These are phyloP conservation scores for Immersiella caudata DNA, from an alignment of 495 filamentous ascomycete genomes.

Conservation along the genomic window DNA sequence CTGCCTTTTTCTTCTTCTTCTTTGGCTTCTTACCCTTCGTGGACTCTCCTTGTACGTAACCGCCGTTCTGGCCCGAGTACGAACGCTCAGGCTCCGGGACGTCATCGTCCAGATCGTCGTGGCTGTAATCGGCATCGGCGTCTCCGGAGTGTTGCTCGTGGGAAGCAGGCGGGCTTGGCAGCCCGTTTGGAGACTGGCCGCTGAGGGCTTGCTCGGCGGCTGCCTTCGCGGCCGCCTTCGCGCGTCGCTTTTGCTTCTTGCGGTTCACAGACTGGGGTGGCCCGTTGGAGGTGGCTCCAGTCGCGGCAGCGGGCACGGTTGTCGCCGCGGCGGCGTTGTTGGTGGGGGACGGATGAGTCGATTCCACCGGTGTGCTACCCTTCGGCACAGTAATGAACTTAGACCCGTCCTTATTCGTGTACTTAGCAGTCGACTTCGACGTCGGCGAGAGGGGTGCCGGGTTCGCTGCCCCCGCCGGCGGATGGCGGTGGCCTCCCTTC, in stretches of 20 bases:
- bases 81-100: not conserved
- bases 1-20: constrained; percentile 52
- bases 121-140: constrained; percentile 34
- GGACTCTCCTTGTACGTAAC: constrained; percentile 19
- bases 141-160: constrained; percentile 35
- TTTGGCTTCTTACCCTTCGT: constrained; percentile 61
- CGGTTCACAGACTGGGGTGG: constrained; percentile 66
- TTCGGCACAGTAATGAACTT: constrained; percentile 71
- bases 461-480: constrained; percentile 40
- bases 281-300: constrained; percentile 32
- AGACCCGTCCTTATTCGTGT: constrained; percentile 68
- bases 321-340: constrained; percentile 37
- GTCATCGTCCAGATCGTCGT: constrained; percentile 33
- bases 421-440: constrained; percentile 55
- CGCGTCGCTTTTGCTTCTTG: constrained; percentile 87
- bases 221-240: constrained; percentile 75
- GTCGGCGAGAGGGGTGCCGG: constrained; percentile 43
- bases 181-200: constrained; percentile 41
- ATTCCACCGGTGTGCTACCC: constrained; percentile 52
- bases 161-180: constrained; percentile 42
- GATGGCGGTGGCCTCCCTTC: constrained; percentile 55
- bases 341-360: constrained; percentile 53
- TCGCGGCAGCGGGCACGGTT: constrained; percentile 30
- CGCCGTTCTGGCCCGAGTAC: constrained; percentile 19
- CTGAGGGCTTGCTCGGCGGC: constrained; percentile 46